Base-by-base conservation (phyloP, 1,139 yeast genomes). In the Suhomyces bolitotheri region DNA sequence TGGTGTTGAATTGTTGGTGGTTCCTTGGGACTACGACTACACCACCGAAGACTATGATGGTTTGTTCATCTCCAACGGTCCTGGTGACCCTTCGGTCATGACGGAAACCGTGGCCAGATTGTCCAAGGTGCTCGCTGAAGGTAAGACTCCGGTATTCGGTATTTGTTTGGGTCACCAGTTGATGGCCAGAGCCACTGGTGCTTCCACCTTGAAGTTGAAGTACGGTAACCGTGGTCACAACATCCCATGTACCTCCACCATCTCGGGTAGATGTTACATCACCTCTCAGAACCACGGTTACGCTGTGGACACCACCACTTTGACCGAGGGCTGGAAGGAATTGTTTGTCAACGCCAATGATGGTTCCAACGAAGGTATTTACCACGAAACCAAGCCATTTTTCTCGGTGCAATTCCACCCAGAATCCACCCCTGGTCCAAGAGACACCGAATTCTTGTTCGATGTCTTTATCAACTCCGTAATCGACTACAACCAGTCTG, bases 331-430 rank as follows among this genome's bases (percentile, higher is more conserved):
- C 43, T 92, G 97, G 97, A 81, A 86, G 62, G 96, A 90, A 64
- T 78, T 92, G 54, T 94, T 94, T 55, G 92, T 88, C 36, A 94
- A 94, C 59, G 89, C 97, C 43, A 94, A 94, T 57, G 99, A 94
- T 64, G 92, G 92, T 40, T 90, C 98, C 27, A 94, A 94, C 64
- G 99, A 94, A 72, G 99, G 99, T 81, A 89, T 94, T 50, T 90
- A 88, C 72, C 90, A 90, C 66, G 77, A 83, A 30, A 73, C 79
- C 44, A 74, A 85, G 61, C 98, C 99, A 31, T 84, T 75, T 62
- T 94, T 94, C 74, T 92, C 98, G n/a, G 97, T 92, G 33, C 99
- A 94, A 73, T 92, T 94, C 78, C 99, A 94, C 61, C 99, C 99
- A 15, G 99, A 94, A 72, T 88, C 97, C 22, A 88, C 97, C 37